A percentile compares a stretch with the other conserved stretches of the same genome.
These are phyloP conservation scores for Yamadazyma sp. DNA, from an alignment of 1,139 yeast species.

Conservation along the genomic window DNA sequence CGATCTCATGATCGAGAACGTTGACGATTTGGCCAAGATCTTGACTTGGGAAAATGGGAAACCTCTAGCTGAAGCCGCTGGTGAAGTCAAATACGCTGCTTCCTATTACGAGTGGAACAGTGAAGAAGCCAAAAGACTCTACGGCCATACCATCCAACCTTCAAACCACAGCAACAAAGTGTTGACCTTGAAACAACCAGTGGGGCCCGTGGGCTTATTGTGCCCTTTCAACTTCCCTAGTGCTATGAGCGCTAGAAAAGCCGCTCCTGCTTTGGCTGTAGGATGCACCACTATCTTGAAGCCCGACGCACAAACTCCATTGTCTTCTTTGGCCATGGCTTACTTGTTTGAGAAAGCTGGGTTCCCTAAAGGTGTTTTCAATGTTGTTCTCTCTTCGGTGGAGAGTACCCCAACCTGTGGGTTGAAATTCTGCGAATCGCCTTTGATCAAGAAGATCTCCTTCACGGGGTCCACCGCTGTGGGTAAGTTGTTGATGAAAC, in stretches of 20 bases:
- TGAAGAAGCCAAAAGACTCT: slow-evolving; percentile 43
- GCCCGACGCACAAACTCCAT: slow-evolving; percentile 48
- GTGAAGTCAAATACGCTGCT: slow-evolving; percentile 45
- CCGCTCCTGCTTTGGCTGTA: slow-evolving; percentile 51
- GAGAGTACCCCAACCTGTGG: slow-evolving; percentile 38
- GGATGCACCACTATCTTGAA: slow-evolving; percentile 49
- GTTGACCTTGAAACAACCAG: slow-evolving; percentile 45
- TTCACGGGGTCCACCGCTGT: slow-evolving; percentile 63
- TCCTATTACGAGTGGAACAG: slow-evolving; percentile 48
- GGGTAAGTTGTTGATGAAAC: slow-evolving; percentile 52
- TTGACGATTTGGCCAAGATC: slow-evolving; percentile 43
- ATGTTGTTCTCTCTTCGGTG: slow-evolving; percentile 37
- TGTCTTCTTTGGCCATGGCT: slow-evolving; percentile 46
- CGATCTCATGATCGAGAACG: slow-evolving; percentile 40
- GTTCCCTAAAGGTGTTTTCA: slow-evolving; percentile 45
- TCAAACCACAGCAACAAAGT: slow-evolving; percentile 38
- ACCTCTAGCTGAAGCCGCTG: slow-evolving; percentile 39
- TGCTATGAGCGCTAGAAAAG: slow-evolving; percentile 51
- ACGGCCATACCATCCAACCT: slow-evolving; percentile 45
- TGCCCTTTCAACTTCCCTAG: slow-evolving; percentile 51
- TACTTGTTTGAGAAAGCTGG: slow-evolving; percentile 45
- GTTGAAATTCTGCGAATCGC: slow-evolving; percentile 36
- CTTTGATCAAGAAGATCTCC: slow-evolving; percentile 46
- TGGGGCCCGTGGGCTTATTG: slow-evolving; percentile 49
- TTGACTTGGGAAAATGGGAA: slow-evolving; percentile 48